Conservation (phyloP, 306 rosid genomes). For the Lupinus albus region DNA sequence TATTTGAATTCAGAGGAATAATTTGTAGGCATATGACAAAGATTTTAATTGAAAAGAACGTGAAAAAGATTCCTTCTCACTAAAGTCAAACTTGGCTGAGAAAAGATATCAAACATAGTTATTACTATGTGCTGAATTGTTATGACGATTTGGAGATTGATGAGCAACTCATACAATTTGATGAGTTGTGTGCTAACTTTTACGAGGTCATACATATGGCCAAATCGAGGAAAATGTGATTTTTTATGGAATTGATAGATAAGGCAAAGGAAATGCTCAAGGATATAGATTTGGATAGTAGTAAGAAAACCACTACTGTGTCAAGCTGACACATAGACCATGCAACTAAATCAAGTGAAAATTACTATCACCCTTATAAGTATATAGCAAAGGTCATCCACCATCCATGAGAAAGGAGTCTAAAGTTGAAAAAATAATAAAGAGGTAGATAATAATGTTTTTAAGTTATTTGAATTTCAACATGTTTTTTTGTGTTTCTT, state of each 20-base stretch:
- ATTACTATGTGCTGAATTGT: too few relatives aligned
- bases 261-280: not conserved
- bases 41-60: constrained; percentile 3
- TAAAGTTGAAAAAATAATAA: too few relatives aligned
- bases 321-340: not conserved
- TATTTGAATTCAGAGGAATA: too few relatives aligned
- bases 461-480: too few relatives aligned
- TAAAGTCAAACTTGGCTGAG: too few relatives aligned
- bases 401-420: too few relatives aligned
- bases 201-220: not conserved
- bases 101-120: too few relatives aligned
- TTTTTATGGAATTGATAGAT: not conserved
- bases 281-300: not conserved
- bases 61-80: too few relatives aligned
- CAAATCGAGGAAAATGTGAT: not conserved
- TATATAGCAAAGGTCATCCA: not conserved
- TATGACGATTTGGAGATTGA: too few relatives aligned
- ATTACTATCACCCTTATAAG: not conserved
- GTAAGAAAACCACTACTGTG: not conserved
- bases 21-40: too few relatives aligned
- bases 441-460: too few relatives aligned
- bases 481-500: too few relatives aligned
- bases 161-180: not conserved
- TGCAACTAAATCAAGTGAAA: not conserved
- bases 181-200: not conserved